phyloP scores from a whole-genome alignment of 2,329 filamentous ascomycete genomes.

The Magnaporthiopsis incrustans region DNA sequence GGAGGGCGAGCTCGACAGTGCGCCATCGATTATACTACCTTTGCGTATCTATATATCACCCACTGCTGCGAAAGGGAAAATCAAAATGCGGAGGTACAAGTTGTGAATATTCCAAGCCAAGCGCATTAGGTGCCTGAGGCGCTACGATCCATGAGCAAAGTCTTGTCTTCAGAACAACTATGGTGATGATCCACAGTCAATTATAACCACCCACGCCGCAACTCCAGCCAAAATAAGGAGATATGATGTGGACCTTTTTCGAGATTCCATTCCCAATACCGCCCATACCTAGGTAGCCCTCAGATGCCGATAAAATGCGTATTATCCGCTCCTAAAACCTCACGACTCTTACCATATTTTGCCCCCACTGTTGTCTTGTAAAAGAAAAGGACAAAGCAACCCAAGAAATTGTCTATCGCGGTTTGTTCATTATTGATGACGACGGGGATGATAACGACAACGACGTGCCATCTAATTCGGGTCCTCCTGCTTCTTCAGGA shows the following conservation, averaged over 20 bases:
- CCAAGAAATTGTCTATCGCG: background rate
- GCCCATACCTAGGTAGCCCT: background rate
- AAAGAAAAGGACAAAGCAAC: background rate
- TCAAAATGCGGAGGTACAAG: background rate
- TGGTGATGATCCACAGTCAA: background rate
- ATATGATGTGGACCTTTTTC: background rate
- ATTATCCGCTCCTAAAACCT: background rate
- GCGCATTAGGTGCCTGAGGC: background rate
- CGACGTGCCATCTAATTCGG: constrained; percentile 29
- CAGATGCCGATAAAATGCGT: background rate
- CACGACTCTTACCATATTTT: background rate
- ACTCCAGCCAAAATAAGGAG: background rate
- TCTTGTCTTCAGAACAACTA: background rate
- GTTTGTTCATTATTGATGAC: background rate
- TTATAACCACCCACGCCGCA: background rate
- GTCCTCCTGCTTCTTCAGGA: constrained; percentile 50
- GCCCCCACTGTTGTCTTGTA: too few species aligned
- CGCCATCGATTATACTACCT: background rate
- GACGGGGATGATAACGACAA: background rate
- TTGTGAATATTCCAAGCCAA: background rate
- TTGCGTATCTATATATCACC: background rate
- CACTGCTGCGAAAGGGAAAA: background rate
- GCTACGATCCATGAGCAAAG: background rate
- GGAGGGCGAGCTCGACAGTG: background rate
- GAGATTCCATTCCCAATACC: background rate